Evolutionary conservation across 106 monocot species (phyloP).

Genomic region (Acorus gramineus): DNA sequence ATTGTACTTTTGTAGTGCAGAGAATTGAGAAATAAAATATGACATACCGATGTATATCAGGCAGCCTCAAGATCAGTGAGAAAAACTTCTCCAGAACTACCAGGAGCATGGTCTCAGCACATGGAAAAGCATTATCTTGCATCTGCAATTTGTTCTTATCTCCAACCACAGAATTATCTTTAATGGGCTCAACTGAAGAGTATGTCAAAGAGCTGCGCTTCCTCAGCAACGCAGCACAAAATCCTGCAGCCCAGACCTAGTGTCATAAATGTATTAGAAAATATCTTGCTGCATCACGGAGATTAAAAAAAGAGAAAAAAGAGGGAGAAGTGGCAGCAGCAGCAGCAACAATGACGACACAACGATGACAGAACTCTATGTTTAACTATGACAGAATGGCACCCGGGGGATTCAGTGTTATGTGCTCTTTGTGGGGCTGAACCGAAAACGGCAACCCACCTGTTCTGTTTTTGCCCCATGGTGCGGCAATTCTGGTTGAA

Average conservation of each 20-base stretch:
- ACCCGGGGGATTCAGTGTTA: too few relatives aligned
- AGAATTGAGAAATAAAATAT: neutral
- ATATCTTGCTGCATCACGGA: neutral
- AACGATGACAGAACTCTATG: too few relatives aligned
- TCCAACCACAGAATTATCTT: constrained; percentile 13
- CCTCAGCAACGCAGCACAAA: constrained; percentile 73
- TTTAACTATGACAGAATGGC: too few relatives aligned
- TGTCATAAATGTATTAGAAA: constrained; percentile 3
- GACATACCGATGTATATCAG: constrained; percentile 68
- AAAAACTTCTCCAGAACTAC: constrained; percentile 59
- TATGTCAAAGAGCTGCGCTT: constrained; percentile 25
- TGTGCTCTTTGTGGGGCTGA: too few relatives aligned
- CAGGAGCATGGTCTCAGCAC: constrained; percentile 43
- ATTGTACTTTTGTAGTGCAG: too few relatives aligned
- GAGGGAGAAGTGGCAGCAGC: too few relatives aligned
- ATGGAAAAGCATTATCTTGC: constrained; percentile 14
- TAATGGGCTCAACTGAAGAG: constrained; percentile 17
- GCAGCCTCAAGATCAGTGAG: constrained; percentile 37
- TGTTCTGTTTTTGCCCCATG: too few relatives aligned
- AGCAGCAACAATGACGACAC: neutral
- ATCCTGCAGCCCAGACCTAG: constrained; percentile 97
- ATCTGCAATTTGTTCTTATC: constrained; percentile 1
- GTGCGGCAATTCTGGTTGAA: too few relatives aligned
- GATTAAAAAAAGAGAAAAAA: neutral
- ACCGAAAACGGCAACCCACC: too few relatives aligned